These are phyloP conservation scores for Microsporum ferrugineum DNA, from an alignment of 2,329 filamentous ascomycete species.

Conservation along the genomic window DNA sequence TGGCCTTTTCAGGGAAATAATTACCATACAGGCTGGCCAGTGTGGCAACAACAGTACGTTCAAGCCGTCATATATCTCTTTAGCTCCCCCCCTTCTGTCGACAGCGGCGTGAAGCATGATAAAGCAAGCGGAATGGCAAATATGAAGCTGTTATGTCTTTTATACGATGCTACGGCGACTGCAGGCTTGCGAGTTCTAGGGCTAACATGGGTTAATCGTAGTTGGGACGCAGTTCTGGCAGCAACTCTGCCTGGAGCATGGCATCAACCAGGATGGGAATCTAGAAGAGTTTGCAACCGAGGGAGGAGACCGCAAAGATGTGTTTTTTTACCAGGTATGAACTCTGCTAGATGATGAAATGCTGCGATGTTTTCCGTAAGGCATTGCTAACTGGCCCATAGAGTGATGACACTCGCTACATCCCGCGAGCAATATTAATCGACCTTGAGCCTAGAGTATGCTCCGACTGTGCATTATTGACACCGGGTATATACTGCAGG, in stretches of 20 bases:
- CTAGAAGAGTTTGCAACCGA: conserved; percentile 96
- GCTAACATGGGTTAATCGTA: conserved; percentile 28
- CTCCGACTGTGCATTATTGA: background rate
- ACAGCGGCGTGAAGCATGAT: background rate
- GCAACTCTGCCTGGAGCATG: conserved; percentile 93
- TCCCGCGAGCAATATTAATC: conserved; percentile 87
- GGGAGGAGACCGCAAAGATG: conserved; percentile 94
- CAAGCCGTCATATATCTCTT: conserved; percentile 3
- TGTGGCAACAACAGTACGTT: conserved; percentile 96
- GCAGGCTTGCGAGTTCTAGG: background rate
- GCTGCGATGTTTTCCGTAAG: background rate
- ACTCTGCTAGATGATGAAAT: background rate
- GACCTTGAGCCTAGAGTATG: conserved; percentile 81
- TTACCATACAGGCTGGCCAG: conserved; percentile 96
- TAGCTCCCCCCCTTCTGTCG: background rate
- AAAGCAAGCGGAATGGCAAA: background rate
- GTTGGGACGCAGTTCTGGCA: conserved; percentile 99
- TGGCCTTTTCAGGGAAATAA: conserved; percentile 68
- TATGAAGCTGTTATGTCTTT: background rate
- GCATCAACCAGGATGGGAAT: conserved; percentile 94
- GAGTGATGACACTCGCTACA: conserved; percentile 97
- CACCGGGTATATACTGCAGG: background rate
- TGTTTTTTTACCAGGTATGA: conserved; percentile 80
- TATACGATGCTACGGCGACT: background rate
- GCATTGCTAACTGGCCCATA: conserved; percentile 26